Conservation (phyloP, 257 asterid genomes). For the Nicotiana obtusifolia region DNA sequence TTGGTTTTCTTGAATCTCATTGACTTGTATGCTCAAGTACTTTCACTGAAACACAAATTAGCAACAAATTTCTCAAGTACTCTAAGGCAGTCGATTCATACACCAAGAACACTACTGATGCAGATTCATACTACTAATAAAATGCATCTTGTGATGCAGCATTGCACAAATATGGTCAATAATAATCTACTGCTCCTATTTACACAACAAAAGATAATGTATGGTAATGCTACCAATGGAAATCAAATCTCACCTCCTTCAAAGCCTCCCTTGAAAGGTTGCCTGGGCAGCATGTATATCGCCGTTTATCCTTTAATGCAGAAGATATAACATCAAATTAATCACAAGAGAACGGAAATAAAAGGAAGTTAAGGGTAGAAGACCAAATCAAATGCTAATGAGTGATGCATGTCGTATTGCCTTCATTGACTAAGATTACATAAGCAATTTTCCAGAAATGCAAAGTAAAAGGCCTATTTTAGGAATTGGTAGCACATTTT, state of each 20-base stretch:
- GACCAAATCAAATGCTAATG: not conserved
- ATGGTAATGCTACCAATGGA: not conserved
- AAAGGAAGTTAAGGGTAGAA: not conserved
- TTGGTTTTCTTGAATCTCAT: not conserved
- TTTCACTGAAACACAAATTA: not conserved
- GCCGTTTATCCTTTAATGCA: constrained; percentile 65
- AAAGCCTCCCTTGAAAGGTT: constrained; percentile 43
- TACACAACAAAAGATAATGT: not conserved
- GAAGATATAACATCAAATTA: constrained; percentile 12
- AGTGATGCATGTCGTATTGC: not conserved
- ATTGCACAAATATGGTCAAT: not conserved
- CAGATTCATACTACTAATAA: not conserved
- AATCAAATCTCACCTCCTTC: constrained; percentile 49
- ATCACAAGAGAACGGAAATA: constrained; percentile 4
- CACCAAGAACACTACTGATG: not conserved
- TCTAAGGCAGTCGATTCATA: not conserved
- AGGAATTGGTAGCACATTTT: not conserved
- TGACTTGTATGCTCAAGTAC: not conserved
- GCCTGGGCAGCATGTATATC: constrained; percentile 98
- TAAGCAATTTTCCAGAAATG: not conserved
- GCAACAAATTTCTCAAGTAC: not conserved
- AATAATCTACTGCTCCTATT: not conserved
- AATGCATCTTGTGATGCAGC: not conserved
- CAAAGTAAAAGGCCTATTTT: not conserved
- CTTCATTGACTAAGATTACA: not conserved